A percentile compares a stretch with the other conserved stretches of the same genome.
Conservation (phyloP, 345 rosid genomes). For the Dipteronia dyeriana region DNA sequence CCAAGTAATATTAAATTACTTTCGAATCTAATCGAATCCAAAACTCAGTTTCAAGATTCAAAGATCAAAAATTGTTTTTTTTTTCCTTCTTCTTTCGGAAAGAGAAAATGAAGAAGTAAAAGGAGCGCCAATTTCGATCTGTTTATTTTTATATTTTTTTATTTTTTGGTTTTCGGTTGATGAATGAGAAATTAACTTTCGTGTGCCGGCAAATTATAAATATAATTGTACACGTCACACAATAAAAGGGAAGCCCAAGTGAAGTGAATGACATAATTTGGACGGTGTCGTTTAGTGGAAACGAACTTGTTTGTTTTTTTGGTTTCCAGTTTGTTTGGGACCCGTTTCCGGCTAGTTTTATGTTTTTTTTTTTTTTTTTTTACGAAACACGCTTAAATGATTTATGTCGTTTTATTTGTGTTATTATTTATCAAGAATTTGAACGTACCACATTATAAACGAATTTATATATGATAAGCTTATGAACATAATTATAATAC, state of each 20-base stretch:
- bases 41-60: slow-evolving; percentile 12
- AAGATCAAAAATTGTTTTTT: not conserved
- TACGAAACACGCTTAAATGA: too few relatives aligned
- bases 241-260: not conserved
- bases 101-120: slow-evolving; percentile 10
- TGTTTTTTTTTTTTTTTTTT: not conserved
- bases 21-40: not conserved
- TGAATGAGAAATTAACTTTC: not conserved
- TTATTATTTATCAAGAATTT: too few relatives aligned
- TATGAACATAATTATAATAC: too few relatives aligned
- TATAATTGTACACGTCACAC: not conserved
- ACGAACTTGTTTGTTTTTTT: not conserved
- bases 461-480: too few relatives aligned
- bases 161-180: not conserved
- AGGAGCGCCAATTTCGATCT: slow-evolving; percentile 60
- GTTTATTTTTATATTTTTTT: not conserved
- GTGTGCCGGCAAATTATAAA: not conserved
- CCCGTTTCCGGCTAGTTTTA: not conserved
- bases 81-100: not conserved
- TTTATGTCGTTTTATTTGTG: too few relatives aligned
- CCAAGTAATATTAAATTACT: not conserved
- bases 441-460: too few relatives aligned
- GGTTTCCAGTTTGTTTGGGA: not conserved
- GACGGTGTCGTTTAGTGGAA: not conserved
- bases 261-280: not conserved